Percentiles rank a stretch among this genome's conserved stretches.
These are phyloP conservation scores for Sporodiniella umbellata DNA, from an alignment of 371 early-diverging fungal genomes.

Conservation along the genomic window DNA sequence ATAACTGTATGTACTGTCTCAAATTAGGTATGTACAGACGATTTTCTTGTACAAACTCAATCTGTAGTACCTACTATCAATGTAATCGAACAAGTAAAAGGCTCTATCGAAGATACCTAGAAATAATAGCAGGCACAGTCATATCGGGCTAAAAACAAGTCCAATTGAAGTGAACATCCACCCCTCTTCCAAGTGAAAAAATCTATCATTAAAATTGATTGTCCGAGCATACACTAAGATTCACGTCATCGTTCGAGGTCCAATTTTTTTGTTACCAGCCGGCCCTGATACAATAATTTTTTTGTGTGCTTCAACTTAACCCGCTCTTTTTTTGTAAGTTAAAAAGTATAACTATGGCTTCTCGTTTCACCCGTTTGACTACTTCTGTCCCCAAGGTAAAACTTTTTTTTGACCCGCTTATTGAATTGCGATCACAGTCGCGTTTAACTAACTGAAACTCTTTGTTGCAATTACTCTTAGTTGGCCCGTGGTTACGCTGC, in stretches of 20 bases:
- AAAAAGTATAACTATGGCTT: constrained; percentile 33
- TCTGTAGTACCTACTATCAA: no score
- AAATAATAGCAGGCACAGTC: no score
- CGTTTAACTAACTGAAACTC: no score
- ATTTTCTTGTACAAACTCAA: no score
- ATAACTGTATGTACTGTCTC: no score
- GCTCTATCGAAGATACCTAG: no score
- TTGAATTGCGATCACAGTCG: neutral
- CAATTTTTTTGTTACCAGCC: constrained; percentile 2
- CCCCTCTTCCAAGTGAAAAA: no score
- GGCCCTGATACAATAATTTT: constrained; percentile 4
- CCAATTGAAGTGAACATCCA: no score
- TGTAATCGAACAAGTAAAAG: no score
- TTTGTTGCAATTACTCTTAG: constrained; percentile 33
- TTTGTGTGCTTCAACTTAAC: neutral
- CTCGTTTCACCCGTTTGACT: constrained; percentile 47
- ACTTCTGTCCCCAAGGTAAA: constrained; percentile 46
- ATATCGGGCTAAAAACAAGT: no score
- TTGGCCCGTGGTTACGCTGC: constrained; percentile 60
- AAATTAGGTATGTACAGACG: no score
- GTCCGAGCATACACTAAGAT: neutral
- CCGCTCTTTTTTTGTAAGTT: constrained; percentile 4
- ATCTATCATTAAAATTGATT: no score
- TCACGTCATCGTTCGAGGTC: neutral
- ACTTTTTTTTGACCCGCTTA: neutral